These are phyloP conservation scores for Fusarium sp. DNA, from an alignment of 2,329 filamentous ascomycete species.

Conservation along the genomic window DNA sequence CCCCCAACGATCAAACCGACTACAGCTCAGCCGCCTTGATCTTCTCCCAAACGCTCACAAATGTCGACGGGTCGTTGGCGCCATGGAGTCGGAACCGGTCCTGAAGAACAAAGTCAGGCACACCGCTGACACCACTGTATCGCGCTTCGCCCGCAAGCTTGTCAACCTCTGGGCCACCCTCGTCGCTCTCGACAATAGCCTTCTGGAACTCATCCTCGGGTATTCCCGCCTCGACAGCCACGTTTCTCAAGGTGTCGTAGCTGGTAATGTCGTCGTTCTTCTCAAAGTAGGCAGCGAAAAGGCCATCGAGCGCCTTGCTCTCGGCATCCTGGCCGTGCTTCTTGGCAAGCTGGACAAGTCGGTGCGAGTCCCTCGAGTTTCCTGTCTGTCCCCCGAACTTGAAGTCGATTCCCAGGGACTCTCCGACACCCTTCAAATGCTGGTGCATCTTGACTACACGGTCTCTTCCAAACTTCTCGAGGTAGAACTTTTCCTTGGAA, in stretches of 20 bases:
- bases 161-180: conserved; percentile 57
- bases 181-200: conserved; percentile 56
- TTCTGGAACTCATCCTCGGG: conserved; percentile 51
- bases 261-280: conserved; percentile 56
- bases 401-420: conserved; percentile 54
- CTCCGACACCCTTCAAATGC: conserved; percentile 47
- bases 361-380: conserved; percentile 82
- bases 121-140: conserved; percentile 63
- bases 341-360: conserved; percentile 64
- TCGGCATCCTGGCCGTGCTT: conserved; percentile 61
- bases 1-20: background rate
- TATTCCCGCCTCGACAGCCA: conserved; percentile 57
- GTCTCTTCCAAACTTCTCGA: conserved; percentile 69
- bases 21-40: conserved; percentile 52
- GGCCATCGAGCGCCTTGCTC: conserved; percentile 62
- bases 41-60: conserved; percentile 73
- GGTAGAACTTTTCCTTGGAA: conserved; percentile 53
- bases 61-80: conserved; percentile 72
- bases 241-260: conserved; percentile 49
- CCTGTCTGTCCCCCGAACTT: conserved; percentile 76
- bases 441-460: conserved; percentile 55
- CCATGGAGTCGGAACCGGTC: conserved; percentile 73
- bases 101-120: conserved; percentile 80
- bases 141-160: conserved; percentile 44
- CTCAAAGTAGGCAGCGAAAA: conserved; percentile 58